phyloP scores from a whole-genome alignment of 2,329 filamentous ascomycete species.

The Botrytis tulipae region DNA sequence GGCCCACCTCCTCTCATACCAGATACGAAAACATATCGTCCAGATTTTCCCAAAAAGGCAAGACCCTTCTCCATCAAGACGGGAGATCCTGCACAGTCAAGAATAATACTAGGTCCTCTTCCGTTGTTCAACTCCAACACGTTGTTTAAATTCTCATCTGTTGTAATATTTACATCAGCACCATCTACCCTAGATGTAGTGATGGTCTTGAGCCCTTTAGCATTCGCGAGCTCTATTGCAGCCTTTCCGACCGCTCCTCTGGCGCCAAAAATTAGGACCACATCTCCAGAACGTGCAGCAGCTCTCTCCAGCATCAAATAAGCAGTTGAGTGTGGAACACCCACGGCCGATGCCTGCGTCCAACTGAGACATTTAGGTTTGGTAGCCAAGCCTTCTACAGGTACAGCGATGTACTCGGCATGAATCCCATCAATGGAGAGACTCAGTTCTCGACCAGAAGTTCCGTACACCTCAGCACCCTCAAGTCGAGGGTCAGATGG shows the following conservation, averaged over 20 bases:
- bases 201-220: neutral
- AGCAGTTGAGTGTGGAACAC: neutral
- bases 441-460: neutral
- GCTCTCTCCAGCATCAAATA: neutral
- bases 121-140: conserved; percentile 9
- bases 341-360: neutral
- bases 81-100: conserved; percentile 8
- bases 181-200: neutral
- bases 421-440: neutral
- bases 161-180: neutral
- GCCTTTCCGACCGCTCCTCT: neutral
- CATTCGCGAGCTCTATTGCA: neutral
- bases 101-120: neutral
- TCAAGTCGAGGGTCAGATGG: neutral
- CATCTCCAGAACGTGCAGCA: neutral
- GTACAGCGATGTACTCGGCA: neutral
- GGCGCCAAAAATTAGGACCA: neutral
- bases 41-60: neutral
- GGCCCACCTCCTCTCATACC: conserved; percentile 3
- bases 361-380: conserved; percentile 9
- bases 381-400: neutral
- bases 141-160: neutral
- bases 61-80: conserved; percentile 3
- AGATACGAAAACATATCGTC: conserved; percentile 7
- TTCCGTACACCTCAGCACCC: neutral